Percentiles rank a stretch among this genome's conserved stretches.
These are phyloP conservation scores for Teunomyces aglyptinius DNA, from an alignment of 805 yeast genomes.

Conservation along the genomic window DNA sequence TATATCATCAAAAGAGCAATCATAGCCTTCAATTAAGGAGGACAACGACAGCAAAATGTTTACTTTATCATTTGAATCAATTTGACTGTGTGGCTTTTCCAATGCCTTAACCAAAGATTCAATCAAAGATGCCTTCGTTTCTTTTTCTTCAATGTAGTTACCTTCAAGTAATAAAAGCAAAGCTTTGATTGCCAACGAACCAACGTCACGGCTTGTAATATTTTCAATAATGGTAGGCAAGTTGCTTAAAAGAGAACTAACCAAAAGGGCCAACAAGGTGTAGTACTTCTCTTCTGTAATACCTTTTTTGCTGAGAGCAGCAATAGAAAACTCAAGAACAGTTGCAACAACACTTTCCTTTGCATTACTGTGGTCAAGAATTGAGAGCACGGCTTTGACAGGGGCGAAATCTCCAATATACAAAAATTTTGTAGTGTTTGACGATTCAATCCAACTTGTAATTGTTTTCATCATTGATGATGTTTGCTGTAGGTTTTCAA, in stretches of 20 bases:
- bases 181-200: conserved; percentile 51
- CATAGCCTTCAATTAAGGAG: conserved; percentile 50
- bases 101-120: conserved; percentile 58
- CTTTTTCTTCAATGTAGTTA: conserved; percentile 54
- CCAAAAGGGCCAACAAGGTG: conserved; percentile 52
- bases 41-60: conserved; percentile 58
- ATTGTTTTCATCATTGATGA: conserved; percentile 73
- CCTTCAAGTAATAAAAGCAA: conserved; percentile 54
- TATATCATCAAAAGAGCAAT: conserved; percentile 53
- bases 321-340: conserved; percentile 54
- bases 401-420: conserved; percentile 56
- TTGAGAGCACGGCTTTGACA: conserved; percentile 51
- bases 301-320: conserved; percentile 43
- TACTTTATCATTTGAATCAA: conserved; percentile 52
- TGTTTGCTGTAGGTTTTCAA: conserved; percentile 78
- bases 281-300: conserved; percentile 40
- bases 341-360: conserved; percentile 63
- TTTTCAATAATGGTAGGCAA: conserved; percentile 50
- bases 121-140: conserved; percentile 52
- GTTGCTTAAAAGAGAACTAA: conserved; percentile 52
- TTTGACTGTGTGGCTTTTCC: conserved; percentile 52
- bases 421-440: conserved; percentile 49
- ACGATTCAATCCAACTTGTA: conserved; percentile 48
- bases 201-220: conserved; percentile 43
- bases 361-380: conserved; percentile 53